Conservation (phyloP, 768 basidiomycete species). For the Tylopilus cervinicoccineus region DNA sequence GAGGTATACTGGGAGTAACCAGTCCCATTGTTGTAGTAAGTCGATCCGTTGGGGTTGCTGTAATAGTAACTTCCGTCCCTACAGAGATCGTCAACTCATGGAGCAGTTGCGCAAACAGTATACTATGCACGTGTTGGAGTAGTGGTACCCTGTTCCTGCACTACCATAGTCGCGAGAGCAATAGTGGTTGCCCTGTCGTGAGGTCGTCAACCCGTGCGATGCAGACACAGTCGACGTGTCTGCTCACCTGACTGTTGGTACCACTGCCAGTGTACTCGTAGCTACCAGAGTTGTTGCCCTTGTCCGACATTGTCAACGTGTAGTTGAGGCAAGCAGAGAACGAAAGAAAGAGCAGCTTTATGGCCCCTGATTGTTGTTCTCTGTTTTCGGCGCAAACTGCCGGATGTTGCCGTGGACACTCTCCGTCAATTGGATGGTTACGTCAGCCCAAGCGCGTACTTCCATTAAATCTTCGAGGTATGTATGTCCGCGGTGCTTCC, state of each 20-base stretch:
- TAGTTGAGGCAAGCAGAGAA: neutral
- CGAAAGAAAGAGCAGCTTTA: neutral
- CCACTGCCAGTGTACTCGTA: conserved; percentile 46
- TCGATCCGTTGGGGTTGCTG: conserved; percentile 55
- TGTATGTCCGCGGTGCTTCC: too few relatives aligned
- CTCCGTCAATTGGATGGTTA: too few relatives aligned
- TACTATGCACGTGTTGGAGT: conserved; percentile 49
- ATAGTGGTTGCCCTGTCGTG: conserved; percentile 56
- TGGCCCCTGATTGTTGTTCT: conserved; percentile 11
- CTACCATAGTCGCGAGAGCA: conserved; percentile 47
- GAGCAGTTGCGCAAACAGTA: neutral
- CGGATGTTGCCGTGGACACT: too few relatives aligned
- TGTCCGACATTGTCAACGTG: conserved; percentile 12
- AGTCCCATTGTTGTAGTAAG: conserved; percentile 50
- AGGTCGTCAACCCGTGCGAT: neutral
- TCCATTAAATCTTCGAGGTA: too few relatives aligned
- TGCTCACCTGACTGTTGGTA: conserved; percentile 48
- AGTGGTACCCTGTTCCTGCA: conserved; percentile 50
- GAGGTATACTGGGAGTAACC: conserved; percentile 51
- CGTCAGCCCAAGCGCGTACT: too few relatives aligned
- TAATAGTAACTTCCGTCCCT: conserved; percentile 64
- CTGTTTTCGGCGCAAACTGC: conserved; percentile 13
- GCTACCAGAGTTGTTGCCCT: conserved; percentile 19
- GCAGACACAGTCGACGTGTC: neutral
- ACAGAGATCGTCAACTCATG: neutral